Percentiles rank a stretch among this genome's conserved stretches.
Conservation (phyloP, 75 land plant genomes). For the Azolla pinnata region DNA sequence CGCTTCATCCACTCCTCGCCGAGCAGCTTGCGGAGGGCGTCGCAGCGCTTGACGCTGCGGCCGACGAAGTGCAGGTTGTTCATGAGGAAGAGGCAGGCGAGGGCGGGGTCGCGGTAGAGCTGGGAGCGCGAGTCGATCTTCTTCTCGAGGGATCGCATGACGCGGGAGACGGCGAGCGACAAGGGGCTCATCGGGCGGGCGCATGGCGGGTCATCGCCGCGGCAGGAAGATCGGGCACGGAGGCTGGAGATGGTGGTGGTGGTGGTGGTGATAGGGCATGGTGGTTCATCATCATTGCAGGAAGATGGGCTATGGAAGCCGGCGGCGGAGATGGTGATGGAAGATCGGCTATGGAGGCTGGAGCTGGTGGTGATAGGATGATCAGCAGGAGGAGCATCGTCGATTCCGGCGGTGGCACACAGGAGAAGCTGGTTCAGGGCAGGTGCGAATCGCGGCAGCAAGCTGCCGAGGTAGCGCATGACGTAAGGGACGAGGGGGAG, state of each 20-base stretch:
- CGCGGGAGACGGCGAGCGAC: background rate
- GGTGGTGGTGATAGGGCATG: background rate
- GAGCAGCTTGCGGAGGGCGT: constrained; percentile 41
- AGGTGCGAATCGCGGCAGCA: constrained; percentile 51
- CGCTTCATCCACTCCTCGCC: constrained; percentile 74
- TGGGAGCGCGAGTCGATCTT: constrained; percentile 59
- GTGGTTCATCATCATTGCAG: background rate
- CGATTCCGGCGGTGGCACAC: too few relatives aligned
- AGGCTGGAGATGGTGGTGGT: background rate
- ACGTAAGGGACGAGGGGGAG: constrained; percentile 77
- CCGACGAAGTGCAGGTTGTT: constrained; percentile 73
- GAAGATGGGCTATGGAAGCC: background rate
- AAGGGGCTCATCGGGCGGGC: background rate
- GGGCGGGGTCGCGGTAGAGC: constrained; percentile 54
- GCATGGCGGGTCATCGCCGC: background rate
- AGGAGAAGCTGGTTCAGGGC: constrained; percentile 30
- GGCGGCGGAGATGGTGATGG: background rate
- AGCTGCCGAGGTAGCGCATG: constrained; percentile 68
- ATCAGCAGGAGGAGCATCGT: too few relatives aligned
- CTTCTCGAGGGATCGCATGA: constrained; percentile 35
- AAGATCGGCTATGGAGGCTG: background rate
- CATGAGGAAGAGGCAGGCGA: constrained; percentile 69
- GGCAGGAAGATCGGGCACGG: background rate
- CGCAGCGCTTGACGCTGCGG: constrained; percentile 50
- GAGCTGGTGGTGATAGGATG: too few relatives aligned